Evolutionary conservation across 345 rosid species (phyloP).

Genomic region (Geranium brycei): DNA sequence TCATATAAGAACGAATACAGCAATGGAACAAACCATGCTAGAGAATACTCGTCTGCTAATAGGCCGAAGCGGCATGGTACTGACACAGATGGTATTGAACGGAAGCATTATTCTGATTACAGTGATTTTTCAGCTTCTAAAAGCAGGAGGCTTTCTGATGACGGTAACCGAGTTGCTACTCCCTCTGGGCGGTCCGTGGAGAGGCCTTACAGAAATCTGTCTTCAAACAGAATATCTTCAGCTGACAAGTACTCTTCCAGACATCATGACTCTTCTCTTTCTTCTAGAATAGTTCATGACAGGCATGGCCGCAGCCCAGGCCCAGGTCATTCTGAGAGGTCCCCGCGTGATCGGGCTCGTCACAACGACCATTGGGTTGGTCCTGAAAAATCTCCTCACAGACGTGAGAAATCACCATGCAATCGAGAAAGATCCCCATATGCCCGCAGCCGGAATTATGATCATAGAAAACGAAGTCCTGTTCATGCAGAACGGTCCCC

Average conservation of each 20-base stretch:
- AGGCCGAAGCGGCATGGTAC: constrained; percentile 66
- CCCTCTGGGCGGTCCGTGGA: constrained; percentile 55
- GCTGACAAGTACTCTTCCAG: constrained; percentile 60
- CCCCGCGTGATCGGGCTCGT: constrained; percentile 58
- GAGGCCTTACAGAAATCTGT: constrained; percentile 46
- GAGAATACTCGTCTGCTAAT: constrained; percentile 48
- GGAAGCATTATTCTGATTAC: constrained; percentile 43
- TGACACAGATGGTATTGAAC: constrained; percentile 39
- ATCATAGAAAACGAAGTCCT: constrained; percentile 73
- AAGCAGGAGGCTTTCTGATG: constrained; percentile 72
- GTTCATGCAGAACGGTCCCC: constrained; percentile 51
- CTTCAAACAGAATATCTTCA: constrained; percentile 44
- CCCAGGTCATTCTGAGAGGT: constrained; percentile 39
- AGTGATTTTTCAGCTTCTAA: constrained; percentile 53
- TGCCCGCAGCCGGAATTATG: constrained; percentile 52
- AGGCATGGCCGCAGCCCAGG: constrained; percentile 53
- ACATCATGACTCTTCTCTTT: constrained; percentile 52
- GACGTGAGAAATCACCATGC: constrained; percentile 34
- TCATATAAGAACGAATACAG: constrained; percentile 43
- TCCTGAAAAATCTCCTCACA: constrained; percentile 23
- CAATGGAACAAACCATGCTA: constrained; percentile 50
- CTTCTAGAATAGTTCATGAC: constrained; percentile 60
- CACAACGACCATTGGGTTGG: constrained; percentile 49
- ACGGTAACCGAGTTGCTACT: constrained; percentile 35
- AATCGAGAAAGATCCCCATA: constrained; percentile 60